Evolutionary conservation across 495 filamentous ascomycete genomes (phyloP).

Genomic region (Tuber calosporum): DNA sequence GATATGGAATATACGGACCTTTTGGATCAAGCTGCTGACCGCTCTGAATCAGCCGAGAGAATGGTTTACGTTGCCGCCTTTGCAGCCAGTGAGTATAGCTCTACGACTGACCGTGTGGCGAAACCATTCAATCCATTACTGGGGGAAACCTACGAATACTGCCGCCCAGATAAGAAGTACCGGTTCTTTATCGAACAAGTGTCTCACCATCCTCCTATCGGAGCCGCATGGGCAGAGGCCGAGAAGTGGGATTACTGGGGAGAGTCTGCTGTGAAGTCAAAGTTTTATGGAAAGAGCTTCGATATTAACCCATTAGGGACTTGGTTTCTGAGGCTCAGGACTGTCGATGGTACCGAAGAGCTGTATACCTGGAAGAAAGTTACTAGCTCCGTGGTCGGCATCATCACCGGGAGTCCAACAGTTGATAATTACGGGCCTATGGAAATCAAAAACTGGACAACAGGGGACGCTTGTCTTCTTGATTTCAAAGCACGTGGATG

Average conservation of each 20-base stretch:
- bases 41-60: conserved; percentile 78
- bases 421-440: conserved; percentile 98
- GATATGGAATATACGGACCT: conserved; percentile 97
- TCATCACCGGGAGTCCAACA: conserved; percentile 90
- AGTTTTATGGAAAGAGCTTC: conserved; percentile 95
- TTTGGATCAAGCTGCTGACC: conserved; percentile 79
- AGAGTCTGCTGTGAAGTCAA: conserved; percentile 92
- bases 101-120: conserved; percentile 89
- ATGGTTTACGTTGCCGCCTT: conserved; percentile 96
- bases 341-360: conserved; percentile 71
- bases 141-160: conserved; percentile 96
- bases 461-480: conserved; percentile 78
- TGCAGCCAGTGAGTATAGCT: conserved; percentile 91
- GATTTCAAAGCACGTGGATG: conserved; percentile 95
- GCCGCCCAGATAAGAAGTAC: conserved; percentile 88
- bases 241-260: conserved; percentile 97
- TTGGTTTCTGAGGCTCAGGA: conserved; percentile 88
- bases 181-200: conserved; percentile 98
- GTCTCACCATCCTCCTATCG: conserved; percentile 93
- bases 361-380: conserved; percentile 99
- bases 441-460: conserved; percentile 95
- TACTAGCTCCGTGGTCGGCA: conserved; percentile 92
- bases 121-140: conserved; percentile 97
- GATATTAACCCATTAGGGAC: conserved; percentile 94
- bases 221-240: conserved; percentile 87